These are phyloP conservation scores for Tetradesmus lagerheimii DNA, from an alignment of 139 green algal species.

Conservation along the genomic window DNA sequence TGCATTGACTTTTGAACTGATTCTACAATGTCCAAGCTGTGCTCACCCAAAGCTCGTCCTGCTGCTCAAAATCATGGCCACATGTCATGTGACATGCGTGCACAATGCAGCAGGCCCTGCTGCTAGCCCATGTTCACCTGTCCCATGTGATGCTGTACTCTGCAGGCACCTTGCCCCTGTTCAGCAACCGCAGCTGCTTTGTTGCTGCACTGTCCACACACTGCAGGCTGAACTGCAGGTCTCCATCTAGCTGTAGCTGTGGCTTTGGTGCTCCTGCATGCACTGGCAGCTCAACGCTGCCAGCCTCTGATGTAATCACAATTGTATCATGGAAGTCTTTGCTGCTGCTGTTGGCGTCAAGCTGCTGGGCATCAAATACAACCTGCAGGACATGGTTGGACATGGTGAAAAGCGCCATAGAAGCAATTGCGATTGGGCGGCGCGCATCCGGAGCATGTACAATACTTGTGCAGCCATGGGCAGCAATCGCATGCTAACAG, in stretches of 20 bases:
- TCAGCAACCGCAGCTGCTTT: constrained; percentile 3
- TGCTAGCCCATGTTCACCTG: constrained; percentile 14
- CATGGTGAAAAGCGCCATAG: no score
- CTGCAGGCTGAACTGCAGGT: constrained; percentile 33
- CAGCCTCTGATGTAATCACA: neutral
- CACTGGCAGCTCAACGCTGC: constrained; percentile 28
- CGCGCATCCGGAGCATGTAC: neutral
- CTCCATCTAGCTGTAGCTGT: constrained; percentile 3
- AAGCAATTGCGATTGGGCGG: no score
- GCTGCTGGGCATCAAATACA: neutral
- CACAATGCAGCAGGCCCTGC: neutral
- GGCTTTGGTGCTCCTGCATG: neutral
- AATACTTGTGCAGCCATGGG: no score
- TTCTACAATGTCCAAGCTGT: no score
- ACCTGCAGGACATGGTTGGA: constrained; percentile 10
- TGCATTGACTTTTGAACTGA: neutral
- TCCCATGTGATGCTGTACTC: constrained; percentile 29
- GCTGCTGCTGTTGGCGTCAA: neutral
- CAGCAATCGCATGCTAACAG: no score
- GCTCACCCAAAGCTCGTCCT: neutral
- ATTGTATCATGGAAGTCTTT: constrained; percentile 36
- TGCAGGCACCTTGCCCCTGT: constrained; percentile 9
- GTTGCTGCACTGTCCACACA: neutral
- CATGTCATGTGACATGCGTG: no score
- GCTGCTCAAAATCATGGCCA: neutral